Evolutionary conservation across 2,329 filamentous ascomycete species (phyloP), one percentile per base, ranked within the genome.

Genomic region (Microdochium paspali): DNA sequence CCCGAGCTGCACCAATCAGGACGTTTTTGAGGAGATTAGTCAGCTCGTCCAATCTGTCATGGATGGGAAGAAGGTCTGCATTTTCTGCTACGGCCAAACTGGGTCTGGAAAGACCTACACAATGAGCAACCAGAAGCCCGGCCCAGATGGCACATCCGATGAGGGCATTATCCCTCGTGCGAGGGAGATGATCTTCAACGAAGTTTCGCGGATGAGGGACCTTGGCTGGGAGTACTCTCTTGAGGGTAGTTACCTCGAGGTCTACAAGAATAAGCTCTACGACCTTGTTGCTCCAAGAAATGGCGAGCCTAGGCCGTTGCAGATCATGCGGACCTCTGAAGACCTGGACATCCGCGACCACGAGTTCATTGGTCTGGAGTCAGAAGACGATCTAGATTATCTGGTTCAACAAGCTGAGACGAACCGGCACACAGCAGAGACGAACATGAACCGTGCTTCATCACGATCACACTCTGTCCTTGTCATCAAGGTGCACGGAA

Each of bases 41-140:
- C 93, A 98, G 62, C 79, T 98, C 28, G 90, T 98, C 1, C 93
- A 98, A 66, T 95, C 88, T 56, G 93, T 94, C 0, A 75, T 98
- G 32, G 93, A 98, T 60, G 93, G 93, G 1, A 98, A 95, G 71
- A 98, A 97, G 56, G 93, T 98, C 46, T 97, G 91, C 66, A 97
- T 98, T 53, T 95, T 98, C 69, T 96, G 90, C 62, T 98, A 98
- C 61, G 93, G 93, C 40, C 93, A 98, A 66, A 98, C 93, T 0
- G 93, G 93, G 3, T 93, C 90, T 18, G 93, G 93, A 50, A 98
- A 98, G 73, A 98, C 93, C 0, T 87, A 85, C 61, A 97, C 93
- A 3, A 98, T 98, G 93, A 62, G 60, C 48, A 53, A 54, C 28
- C 56, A 56, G 23, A 43, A 51, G 21, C 18, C 35, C 3, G 12